phyloP scores from a whole-genome alignment of 495 filamentous ascomycete genomes.

The Chaetomium tenue region DNA sequence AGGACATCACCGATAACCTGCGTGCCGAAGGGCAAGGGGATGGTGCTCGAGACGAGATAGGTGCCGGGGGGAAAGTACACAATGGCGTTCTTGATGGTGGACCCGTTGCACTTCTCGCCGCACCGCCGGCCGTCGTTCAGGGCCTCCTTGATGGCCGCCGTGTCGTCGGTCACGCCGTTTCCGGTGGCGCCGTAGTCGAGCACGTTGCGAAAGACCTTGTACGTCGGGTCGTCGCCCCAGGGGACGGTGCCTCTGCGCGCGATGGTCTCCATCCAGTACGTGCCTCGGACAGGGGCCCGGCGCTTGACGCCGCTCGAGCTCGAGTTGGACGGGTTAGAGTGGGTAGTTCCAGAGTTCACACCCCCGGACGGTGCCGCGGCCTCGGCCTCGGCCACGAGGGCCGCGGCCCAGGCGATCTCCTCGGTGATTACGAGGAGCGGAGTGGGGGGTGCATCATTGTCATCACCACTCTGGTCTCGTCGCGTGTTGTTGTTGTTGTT shows the following conservation, averaged over 20 bases:
- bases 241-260: conserved; percentile 64
- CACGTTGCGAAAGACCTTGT: conserved; percentile 71
- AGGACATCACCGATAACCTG: conserved; percentile 69
- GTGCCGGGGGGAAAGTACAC: conserved; percentile 75
- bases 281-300: not conserved
- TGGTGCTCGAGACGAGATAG: conserved; percentile 62
- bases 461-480: too few relatives aligned
- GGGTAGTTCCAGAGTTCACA: too few relatives aligned
- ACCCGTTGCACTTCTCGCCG: conserved; percentile 69
- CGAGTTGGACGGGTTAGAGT: too few relatives aligned
- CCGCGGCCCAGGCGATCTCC: conserved; percentile 33
- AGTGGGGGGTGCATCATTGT: too few relatives aligned
- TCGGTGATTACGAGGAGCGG: conserved; percentile 23
- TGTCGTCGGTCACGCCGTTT: conserved; percentile 76
- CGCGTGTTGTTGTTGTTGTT: too few relatives aligned
- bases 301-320: conserved; percentile 1
- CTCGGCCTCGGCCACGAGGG: conserved; percentile 35
- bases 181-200: conserved; percentile 60
- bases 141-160: conserved; percentile 75
- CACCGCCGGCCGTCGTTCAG: conserved; percentile 71
- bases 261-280: conserved; percentile 39
- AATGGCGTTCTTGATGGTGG: conserved; percentile 67
- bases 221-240: conserved; percentile 49
- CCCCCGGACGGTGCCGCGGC: conserved; percentile 13
- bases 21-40: conserved; percentile 68